Evolutionary conservation across 768 basidiomycete species (phyloP), one percentile per base, ranked within the genome.

Genomic region (Leccinum sublutescens): DNA sequence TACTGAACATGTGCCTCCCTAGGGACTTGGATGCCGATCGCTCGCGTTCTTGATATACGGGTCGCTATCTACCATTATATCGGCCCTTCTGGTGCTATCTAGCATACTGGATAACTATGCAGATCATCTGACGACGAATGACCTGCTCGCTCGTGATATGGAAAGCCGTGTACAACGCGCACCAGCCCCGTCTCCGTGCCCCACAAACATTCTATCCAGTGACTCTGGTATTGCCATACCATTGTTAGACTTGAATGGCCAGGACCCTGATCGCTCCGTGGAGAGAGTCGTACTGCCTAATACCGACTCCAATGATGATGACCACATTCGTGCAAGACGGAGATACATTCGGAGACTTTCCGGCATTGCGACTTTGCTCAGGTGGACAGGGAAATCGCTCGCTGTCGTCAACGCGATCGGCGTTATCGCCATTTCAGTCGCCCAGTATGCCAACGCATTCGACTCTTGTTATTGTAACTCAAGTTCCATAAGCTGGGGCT

Each of bases 21-120:
- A 62, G 64, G 64, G 66, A 9, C 52, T 74, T 10, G 74, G 74
- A 8, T 75, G 74, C 49, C 70, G 74, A 51, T 75, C 71, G 0
- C 52, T 58, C 1, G 63, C 64, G 25, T 27, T 25, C 48, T 49
- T 49, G 48, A 14, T 27, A 17, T 49, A 49, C 4, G 48, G 48
- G 6, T 2, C 38, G 15, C 2, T 64, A 8, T 68, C 73, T 2
- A 75, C 71, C 2, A 6, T 63, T 1, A 58, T 69, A 10, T 74
- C 71, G 72, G 31, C 61, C 17, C 17, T 72, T 2, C 62, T 74
- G 25, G 62, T 75, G 29, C 15, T 51, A 14, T 71, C 72, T 19
- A 74, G 70, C 57, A 8, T 56, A 3, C 49, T 66, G 4, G 48
- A 25, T 14, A 25, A 49, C 19, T 49, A 49, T 49, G 25, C 25